Base-by-base conservation (phyloP, 2,329 filamentous ascomycete genomes). In the Dactylellina leptospora region DNA sequence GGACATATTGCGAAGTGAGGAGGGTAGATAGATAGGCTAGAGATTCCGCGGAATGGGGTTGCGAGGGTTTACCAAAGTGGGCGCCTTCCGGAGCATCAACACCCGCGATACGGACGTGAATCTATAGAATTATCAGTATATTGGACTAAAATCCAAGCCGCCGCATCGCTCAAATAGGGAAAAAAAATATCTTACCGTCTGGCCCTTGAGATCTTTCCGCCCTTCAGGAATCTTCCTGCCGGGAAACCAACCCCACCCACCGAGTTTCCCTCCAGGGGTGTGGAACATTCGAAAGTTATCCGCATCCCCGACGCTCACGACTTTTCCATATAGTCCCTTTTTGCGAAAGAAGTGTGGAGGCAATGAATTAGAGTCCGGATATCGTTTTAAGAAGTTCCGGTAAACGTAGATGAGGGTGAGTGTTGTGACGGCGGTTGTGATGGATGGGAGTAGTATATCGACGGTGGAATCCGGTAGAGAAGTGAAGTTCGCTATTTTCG, bases 241-340 rank as follows among this genome's bases (percentile, higher is more conserved):
- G 4, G 85, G 88, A 74, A 95, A 78, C 92, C 91, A 96, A n/a
- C 90, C 92, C 95, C 95, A 99, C 58, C 95, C 95, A 9, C 89
- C 85, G 55, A 93, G 80, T 75, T 88, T 85, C 9, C 95, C 95
- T n/a, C 93, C 93, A 0, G 95, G 95, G 0, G 92, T 97, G 80
- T 99, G 63, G 79, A 90, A 99, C 50, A 99, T 80, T 76, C 95
- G 90, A 79, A 99, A 97, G 78, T 93, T 93, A 80, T 99, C 95
- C 2, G 92, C 96, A 83, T 99, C 95, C 42, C 96, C 95, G 22
- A 99, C 95, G 76, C 90, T 92, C 10, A 93, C 97, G 42, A 97
- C 95, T 73, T 85, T 86, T 11, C 95, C 95, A 76, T 93, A 90
- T 42, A 99, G 78, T 75, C 87, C 93, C 76, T 90, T 85, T 72